These are phyloP conservation scores for Pestalotiopsis sp. DNA, from an alignment of 2,329 filamentous ascomycete genomes.

Conservation along the genomic window DNA sequence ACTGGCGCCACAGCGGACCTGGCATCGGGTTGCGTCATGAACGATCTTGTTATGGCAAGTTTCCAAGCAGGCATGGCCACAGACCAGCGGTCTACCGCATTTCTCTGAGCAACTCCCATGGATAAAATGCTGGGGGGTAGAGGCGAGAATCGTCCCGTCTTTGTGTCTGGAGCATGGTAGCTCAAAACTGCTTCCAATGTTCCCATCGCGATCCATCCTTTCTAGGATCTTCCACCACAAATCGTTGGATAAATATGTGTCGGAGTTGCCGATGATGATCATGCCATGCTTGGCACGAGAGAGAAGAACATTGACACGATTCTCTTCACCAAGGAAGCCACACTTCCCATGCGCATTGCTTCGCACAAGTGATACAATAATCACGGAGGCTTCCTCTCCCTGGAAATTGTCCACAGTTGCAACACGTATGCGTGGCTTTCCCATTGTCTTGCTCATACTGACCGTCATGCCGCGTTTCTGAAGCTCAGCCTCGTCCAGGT, in stretches of 20 bases:
- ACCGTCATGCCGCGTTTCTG: conserved; percentile 24
- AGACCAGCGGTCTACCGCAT: conserved; percentile 51
- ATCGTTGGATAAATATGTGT: conserved; percentile 54
- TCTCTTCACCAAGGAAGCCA: conserved; percentile 68
- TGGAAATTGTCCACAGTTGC: conserved; percentile 78
- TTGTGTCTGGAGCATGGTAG: conserved; percentile 64
- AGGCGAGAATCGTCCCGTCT: conserved; percentile 50
- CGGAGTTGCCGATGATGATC: conserved; percentile 69
- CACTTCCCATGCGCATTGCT: conserved; percentile 61
- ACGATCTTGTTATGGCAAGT: conserved; percentile 49
- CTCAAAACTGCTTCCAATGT: conserved; percentile 53
- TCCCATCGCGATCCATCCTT: conserved; percentile 47
- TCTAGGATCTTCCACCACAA: conserved; percentile 66
- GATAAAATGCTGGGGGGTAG: conserved; percentile 58
- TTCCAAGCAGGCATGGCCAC: conserved; percentile 48
- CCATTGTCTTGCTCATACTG: conserved; percentile 24
- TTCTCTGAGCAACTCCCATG: conserved; percentile 61
- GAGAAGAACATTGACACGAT: conserved; percentile 70
- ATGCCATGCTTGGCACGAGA: conserved; percentile 70
- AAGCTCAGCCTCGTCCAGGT: conserved; percentile 44
- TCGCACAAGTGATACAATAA: conserved; percentile 71
- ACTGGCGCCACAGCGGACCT: conserved; percentile 43
- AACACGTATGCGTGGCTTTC: conserved; percentile 52
- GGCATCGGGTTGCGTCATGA: conserved; percentile 50
- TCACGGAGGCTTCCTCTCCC: conserved; percentile 72